Evolutionary conservation across 2,329 filamentous ascomycete species (phyloP).

Genomic region (Pseudogymnoascus sp.): DNA sequence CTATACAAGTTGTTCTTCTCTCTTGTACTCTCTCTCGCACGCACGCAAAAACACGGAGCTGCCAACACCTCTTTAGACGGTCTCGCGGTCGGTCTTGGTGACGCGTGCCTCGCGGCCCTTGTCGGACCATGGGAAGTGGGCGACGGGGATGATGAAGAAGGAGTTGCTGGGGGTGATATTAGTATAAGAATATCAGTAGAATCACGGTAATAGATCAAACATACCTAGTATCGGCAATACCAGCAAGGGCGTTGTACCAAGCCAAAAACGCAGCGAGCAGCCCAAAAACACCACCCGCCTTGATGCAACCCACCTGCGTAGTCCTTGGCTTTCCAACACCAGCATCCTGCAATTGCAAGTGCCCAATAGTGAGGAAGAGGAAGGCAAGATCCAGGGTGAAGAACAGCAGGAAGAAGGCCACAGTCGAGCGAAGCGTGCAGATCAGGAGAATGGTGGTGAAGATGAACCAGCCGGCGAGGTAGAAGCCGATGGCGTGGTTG

Average conservation of each 20-base stretch:
- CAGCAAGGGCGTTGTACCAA: conserved; percentile 82
- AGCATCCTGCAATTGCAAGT: conserved; percentile 30
- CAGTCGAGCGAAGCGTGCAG: conserved; percentile 52
- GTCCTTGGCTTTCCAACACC: conserved; percentile 34
- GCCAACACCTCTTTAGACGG: conserved; percentile 23
- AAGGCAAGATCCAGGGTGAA: conserved; percentile 53
- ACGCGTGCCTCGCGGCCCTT: conserved; percentile 57
- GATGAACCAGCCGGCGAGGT: conserved; percentile 57
- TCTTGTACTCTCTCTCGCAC: background rate
- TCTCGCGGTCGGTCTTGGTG: conserved; percentile 41
- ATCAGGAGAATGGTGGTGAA: conserved; percentile 53
- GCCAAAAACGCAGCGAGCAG: conserved; percentile 73
- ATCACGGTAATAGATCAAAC: conserved; percentile 23
- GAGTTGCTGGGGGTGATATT: conserved; percentile 56
- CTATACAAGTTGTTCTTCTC: background rate
- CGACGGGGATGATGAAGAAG: conserved; percentile 87
- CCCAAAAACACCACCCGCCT: conserved; percentile 74
- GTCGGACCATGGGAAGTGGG: conserved; percentile 92
- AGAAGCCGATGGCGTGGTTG: conserved; percentile 49
- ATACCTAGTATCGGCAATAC: conserved; percentile 67
- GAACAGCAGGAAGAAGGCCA: conserved; percentile 56
- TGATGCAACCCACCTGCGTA: conserved; percentile 43
- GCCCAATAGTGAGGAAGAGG: conserved; percentile 50
- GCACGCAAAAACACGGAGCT: background rate
- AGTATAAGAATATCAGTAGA: conserved; percentile 24